Percentiles rank a stretch among this genome's conserved stretches.
phyloP scores from a whole-genome alignment of 345 rosid species.

The Eucalyptus lansdowneana region DNA sequence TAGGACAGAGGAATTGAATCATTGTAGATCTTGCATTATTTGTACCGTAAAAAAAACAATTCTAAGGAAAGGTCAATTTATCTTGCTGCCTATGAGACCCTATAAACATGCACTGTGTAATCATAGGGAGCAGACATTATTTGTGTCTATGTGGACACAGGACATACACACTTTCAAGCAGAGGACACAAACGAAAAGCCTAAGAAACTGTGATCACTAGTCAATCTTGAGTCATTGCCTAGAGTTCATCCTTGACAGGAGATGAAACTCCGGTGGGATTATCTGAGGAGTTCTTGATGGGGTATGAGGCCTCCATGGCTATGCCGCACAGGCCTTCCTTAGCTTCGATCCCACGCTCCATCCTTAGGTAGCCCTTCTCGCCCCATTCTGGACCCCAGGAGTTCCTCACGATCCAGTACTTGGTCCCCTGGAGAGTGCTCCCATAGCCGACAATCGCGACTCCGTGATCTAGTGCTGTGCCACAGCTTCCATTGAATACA shows the following conservation, averaged over 20 bases:
- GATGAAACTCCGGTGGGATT: constrained; percentile 2
- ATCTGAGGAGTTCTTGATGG: constrained; percentile 26
- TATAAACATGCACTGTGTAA: not conserved
- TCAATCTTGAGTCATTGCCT: not conserved
- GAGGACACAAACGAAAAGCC: not conserved
- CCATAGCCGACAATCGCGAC: constrained; percentile 59
- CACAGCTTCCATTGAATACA: constrained; percentile 47
- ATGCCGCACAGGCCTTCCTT: constrained; percentile 54
- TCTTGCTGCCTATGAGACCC: not conserved
- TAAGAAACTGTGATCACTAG: not conserved
- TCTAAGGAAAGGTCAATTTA: not conserved
- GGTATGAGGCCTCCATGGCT: constrained; percentile 68
- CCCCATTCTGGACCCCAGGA: constrained; percentile 79
- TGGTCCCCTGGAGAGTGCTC: constrained; percentile 34
- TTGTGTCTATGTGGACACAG: not conserved
- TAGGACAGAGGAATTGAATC: not conserved
- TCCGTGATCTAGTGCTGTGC: constrained; percentile 48
- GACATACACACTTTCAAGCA: not conserved
- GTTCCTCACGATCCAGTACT: constrained; percentile 62
- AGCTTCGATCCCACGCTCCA: constrained; percentile 30
- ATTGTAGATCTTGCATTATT: not conserved
- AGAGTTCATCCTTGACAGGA: constrained; percentile 31
- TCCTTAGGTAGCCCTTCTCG: constrained; percentile 59
- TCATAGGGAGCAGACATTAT: not conserved
- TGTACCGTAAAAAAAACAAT: not conserved